Conservation (phyloP, 192 early-diverging fungal genomes). For the Coemansia biformis region DNA sequence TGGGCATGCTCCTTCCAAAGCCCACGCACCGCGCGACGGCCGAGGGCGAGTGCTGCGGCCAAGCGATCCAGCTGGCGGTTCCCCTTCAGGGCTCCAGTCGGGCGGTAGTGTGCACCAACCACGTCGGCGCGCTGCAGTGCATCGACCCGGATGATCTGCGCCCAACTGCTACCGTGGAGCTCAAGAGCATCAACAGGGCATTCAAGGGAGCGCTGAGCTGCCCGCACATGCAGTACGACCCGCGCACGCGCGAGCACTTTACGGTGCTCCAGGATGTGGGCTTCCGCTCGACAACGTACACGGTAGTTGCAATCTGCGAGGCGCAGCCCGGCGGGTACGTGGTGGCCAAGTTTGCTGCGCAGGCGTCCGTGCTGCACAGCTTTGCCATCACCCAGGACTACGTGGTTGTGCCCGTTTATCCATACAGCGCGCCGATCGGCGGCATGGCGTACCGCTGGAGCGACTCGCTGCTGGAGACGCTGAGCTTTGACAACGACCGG, state of each 20-base stretch:
- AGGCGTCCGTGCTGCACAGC: constrained; percentile 67
- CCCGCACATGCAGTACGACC: constrained; percentile 68
- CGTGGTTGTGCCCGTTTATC: constrained; percentile 65
- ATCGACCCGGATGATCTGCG: constrained; percentile 62
- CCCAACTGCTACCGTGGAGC: constrained; percentile 56
- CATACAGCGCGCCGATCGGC: constrained; percentile 57
- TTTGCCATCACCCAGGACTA: constrained; percentile 71
- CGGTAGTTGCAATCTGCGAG: constrained; percentile 60
- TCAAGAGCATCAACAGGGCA: constrained; percentile 57
- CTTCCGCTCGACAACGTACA: constrained; percentile 61
- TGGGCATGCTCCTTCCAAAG: constrained; percentile 61
- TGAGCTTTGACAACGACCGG: constrained; percentile 56
- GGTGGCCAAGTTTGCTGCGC: constrained; percentile 59
- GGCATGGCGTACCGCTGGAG: constrained; percentile 66
- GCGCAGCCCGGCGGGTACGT: constrained; percentile 58
- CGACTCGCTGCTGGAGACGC: constrained; percentile 65
- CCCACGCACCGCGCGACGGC: constrained; percentile 52
- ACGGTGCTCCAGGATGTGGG: constrained; percentile 70
- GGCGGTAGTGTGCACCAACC: constrained; percentile 64
- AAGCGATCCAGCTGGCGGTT: constrained; percentile 53
- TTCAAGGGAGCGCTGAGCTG: constrained; percentile 62
- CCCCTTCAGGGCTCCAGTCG: constrained; percentile 59
- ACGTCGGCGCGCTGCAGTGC: constrained; percentile 64
- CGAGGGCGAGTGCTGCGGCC: constrained; percentile 63
- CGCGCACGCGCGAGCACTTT: constrained; percentile 66